Evolutionary conservation across 495 filamentous ascomycete species (phyloP), one percentile per base, ranked within the genome.

Genomic region (Thermothielavioides terrestris): DNA sequence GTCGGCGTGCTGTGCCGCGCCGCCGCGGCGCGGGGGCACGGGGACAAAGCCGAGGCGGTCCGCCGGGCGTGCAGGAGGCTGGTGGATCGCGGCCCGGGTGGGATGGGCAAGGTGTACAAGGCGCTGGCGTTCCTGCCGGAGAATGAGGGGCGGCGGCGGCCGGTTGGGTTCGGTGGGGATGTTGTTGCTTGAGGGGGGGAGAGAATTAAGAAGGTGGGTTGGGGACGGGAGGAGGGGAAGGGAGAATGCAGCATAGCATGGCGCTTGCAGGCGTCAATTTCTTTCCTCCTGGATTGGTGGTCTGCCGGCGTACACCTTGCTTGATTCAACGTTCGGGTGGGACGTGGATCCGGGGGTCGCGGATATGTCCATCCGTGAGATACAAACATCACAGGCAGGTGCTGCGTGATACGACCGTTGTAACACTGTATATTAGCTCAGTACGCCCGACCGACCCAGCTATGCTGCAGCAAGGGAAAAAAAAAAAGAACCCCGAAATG

Each of bases 101-200:
- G 86, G 0, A 98, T 97, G 92, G 92, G 92, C 2, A 85, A 82
- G 70, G 67, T 96, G 39, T 98, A 98, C 60, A 95, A 96, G 72
- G 89, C 80, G 8, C 75, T 98, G 77, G 83, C 90, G 25, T 86
- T 98, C 54, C 68, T 97, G 57, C 92, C 92, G 1, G 85, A 88
- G 67, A 82, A 81, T 55, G 78, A 72, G 17, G 89, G 87, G 3
- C 69, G 66, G 61, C 73, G 83, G 54, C 74, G 82, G 31, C 92
- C 92, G 8, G 87, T 96, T 55, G 92, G 92, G 20, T 96, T 98
- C 75, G 92, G 91, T 0, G 91, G 91, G 14, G 77, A 79, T 62
- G 75, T 94, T 12, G 61, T 54, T 11, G 40, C 25, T 15, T 49
- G 12, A 15, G 27, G n/a, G n/a, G n/a, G n/a, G n/a, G n/a, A 23